Evolutionary conservation across 1,139 yeast species (phyloP).

Genomic region (Nakaseomyces delphensis): DNA sequence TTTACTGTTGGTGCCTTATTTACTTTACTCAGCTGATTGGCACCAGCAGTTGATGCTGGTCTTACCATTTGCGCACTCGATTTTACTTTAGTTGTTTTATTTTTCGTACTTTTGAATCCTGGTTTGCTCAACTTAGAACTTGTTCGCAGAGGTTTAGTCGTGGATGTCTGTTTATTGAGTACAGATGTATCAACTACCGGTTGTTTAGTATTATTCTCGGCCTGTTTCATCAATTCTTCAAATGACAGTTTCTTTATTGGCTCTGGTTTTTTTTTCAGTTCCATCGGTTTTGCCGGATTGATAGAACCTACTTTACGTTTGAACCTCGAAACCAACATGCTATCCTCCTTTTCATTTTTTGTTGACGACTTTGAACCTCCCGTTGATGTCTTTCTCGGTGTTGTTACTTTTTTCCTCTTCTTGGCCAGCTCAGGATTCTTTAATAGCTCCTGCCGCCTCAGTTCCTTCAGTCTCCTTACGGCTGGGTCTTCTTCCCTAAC

Average conservation of each 20-base stretch:
- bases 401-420: conserved; percentile 7
- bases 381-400: conserved; percentile 10
- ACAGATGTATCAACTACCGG: neutral
- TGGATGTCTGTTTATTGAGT: conserved; percentile 4
- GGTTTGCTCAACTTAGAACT: conserved; percentile 12
- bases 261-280: conserved; percentile 19
- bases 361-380: conserved; percentile 11
- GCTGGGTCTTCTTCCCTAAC: conserved; percentile 36
- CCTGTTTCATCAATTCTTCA: conserved; percentile 62
- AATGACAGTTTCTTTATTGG: conserved; percentile 47
- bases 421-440: conserved; percentile 24
- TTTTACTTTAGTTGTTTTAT: conserved; percentile 6
- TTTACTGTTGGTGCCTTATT: conserved; percentile 6
- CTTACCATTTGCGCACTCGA: neutral
- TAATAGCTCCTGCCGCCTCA: conserved; percentile 47
- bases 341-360: conserved; percentile 11
- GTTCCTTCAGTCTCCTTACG: conserved; percentile 51
- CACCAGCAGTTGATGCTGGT: conserved; percentile 5
- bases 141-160: conserved; percentile 2
- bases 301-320: conserved; percentile 16
- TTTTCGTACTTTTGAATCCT: conserved; percentile 11
- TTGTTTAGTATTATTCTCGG: conserved; percentile 41
- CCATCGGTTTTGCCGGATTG: conserved; percentile 10
- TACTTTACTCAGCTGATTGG: too few species aligned
- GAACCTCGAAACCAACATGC: conserved; percentile 17